Base-by-base conservation (phyloP, 306 rosid species). In the Lathyrus aphaca region DNA sequence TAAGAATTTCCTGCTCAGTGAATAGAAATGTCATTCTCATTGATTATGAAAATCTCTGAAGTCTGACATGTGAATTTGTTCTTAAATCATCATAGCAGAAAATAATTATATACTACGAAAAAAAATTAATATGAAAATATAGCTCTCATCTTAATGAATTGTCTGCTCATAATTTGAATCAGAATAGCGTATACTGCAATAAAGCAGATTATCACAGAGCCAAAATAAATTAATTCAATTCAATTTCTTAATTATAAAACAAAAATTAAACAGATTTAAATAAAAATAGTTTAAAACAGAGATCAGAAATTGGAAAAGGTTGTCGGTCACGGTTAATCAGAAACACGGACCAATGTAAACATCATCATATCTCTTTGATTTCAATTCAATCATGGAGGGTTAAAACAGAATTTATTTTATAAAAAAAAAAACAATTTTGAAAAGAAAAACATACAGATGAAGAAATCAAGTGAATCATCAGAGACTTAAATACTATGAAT, bases 21-120 rank as follows among this genome's bases (percentile, higher is more conserved):
- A 48, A 16, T 42, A 65, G 90, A 90, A 74, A 57, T 70, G 64
- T 81, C 81, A 68, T 81, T 84, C 95, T 86, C 97, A 91, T 76
- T 59, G 97, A 88, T 60, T 75, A 18, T 5, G 0, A 74, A 64
- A 82, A 81, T 76, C 95, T 84, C 90, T 60, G 95, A 91, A 88
- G 97, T 91, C 97, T 91, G 97, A 86, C 97, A 91, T 88, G 95
- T 75, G 96, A 80, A 73, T 78, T 82, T 0, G 73, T 83, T 79
- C 89, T 64, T 40, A 76, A 43, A 5, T 84, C 97, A 64, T 88
- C 95, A 84, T 19, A 0, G 89, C 95, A 75, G 75, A 75, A 14
- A 13, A 0, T 3, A 50, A 5, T 0, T 1, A 2, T 0, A 60
- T 0, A 51, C 6, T 1, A 16, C 3, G 0, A 1, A 7, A 16